Percentiles rank a stretch among this genome's conserved stretches.
These are phyloP conservation scores for Apiospora sp. DNA, from an alignment of 2,329 filamentous ascomycete genomes.

Conservation along the genomic window DNA sequence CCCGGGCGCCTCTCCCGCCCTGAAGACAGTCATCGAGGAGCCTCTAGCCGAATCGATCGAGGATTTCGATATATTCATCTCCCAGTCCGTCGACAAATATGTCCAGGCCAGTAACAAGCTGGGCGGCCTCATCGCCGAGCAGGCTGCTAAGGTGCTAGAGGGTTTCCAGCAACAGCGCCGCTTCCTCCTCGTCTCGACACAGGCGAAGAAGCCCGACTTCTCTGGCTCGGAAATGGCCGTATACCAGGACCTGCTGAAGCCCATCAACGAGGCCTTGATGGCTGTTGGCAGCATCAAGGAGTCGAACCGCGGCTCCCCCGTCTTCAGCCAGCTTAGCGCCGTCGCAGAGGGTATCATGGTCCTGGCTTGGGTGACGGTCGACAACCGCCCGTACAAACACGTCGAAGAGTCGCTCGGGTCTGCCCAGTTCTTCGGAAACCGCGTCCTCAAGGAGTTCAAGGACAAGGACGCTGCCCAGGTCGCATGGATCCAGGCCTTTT, in stretches of 20 bases:
- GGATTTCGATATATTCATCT: constrained; percentile 85
- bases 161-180: constrained; percentile 86
- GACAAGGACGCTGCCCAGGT: constrained; percentile 80
- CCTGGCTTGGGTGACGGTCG: constrained; percentile 88
- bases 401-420: constrained; percentile 84
- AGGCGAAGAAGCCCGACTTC: constrained; percentile 89
- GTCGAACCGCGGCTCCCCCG: constrained; percentile 75
- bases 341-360: constrained; percentile 91
- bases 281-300: constrained; percentile 84
- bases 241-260: constrained; percentile 82
- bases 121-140: constrained; percentile 80
- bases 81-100: constrained; percentile 77
- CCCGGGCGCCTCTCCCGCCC: constrained; percentile 36
- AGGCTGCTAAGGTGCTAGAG: constrained; percentile 65
- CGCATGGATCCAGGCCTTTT: constrained; percentile 93
- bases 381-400: constrained; percentile 83
- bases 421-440: constrained; percentile 93
- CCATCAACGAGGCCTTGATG: constrained; percentile 83
- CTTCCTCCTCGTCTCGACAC: constrained; percentile 87
- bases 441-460: constrained; percentile 90
- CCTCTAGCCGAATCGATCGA: constrained; percentile 79
- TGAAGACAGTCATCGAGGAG: constrained; percentile 53
- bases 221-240: constrained; percentile 64
- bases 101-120: constrained; percentile 79
- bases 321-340: constrained; percentile 84